Conservation (phyloP, 2,329 filamentous ascomycete species). For the Falciphora oryzae region DNA sequence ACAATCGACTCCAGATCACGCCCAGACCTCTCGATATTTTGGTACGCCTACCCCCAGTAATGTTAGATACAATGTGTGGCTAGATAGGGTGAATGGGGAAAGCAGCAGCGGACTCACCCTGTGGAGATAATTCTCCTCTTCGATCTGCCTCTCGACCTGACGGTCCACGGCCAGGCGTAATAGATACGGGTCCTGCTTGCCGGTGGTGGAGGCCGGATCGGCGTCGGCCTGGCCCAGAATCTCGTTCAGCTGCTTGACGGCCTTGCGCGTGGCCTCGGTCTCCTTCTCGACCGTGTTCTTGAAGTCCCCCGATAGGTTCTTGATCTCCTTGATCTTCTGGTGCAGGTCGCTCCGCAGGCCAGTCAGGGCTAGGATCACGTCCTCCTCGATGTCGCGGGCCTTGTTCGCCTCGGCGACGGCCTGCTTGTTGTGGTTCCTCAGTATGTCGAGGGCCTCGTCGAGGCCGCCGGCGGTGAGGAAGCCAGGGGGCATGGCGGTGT, state of each 20-base stretch:
- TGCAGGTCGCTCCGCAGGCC: conserved; percentile 82
- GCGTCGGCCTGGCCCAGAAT: conserved; percentile 72
- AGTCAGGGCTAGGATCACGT: conserved; percentile 82
- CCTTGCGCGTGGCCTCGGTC: conserved; percentile 75
- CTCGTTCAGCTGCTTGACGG: conserved; percentile 76
- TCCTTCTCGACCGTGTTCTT: conserved; percentile 96
- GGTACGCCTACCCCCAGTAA: conserved; percentile 60
- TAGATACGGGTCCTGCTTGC: conserved; percentile 89
- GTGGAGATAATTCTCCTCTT: conserved; percentile 96
- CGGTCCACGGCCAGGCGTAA: conserved; percentile 80
- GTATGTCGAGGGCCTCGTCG: conserved; percentile 74
- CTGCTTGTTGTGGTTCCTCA: conserved; percentile 78
- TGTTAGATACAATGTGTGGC: too few species aligned
- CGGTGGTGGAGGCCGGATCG: conserved; percentile 67
- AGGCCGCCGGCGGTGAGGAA: conserved; percentile 82
- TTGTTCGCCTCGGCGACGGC: conserved; percentile 78
- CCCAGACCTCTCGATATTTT: conserved; percentile 91
- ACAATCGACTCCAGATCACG: conserved; percentile 95
- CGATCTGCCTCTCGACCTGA: conserved; percentile 85
- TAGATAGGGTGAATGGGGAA: too few species aligned
- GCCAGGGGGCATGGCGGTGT: conserved; percentile 64
- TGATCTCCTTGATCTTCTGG: conserved; percentile 98
- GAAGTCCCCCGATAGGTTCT: conserved; percentile 86
- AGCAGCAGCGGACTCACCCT: conserved; percentile 51
- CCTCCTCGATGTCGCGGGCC: conserved; percentile 82